phyloP scores from a whole-genome alignment of 805 yeast genomes.

The Teunomyces stri region DNA sequence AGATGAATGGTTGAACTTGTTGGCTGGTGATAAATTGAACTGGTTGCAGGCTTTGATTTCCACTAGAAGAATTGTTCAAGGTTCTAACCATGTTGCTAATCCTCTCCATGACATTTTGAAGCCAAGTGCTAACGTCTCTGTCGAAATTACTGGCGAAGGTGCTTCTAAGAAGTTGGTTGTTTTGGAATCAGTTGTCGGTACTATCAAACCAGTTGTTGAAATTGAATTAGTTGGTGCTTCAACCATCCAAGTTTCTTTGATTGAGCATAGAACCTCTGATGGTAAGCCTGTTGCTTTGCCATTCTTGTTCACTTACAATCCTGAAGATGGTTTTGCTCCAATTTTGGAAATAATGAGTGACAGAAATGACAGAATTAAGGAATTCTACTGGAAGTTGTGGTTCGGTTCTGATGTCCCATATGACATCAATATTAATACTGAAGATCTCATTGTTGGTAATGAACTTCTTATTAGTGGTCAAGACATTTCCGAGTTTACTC shows the following conservation, averaged over 20 bases:
- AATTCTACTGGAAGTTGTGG: conserved; percentile 98
- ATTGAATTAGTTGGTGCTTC: conserved; percentile 50
- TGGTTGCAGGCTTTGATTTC: conserved; percentile 94
- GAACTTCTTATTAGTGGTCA: conserved; percentile 65
- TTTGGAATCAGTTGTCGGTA: conserved; percentile 71
- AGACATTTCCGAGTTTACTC: conserved; percentile 88
- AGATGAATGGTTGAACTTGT: conserved; percentile 66
- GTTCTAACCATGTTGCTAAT: conserved; percentile 71
- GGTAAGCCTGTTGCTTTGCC: conserved; percentile 70
- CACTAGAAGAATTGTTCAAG: conserved; percentile 80
- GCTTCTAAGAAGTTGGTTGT: conserved; percentile 62
- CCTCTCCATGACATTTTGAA: conserved; percentile 78
- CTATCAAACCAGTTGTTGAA: conserved; percentile 61
- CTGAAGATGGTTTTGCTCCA: conserved; percentile 94
- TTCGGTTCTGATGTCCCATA: conserved; percentile 62
- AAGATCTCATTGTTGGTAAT: conserved; percentile 68
- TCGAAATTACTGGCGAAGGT: conserved; percentile 53
- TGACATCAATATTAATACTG: conserved; percentile 70
- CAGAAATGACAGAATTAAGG: conserved; percentile 90
- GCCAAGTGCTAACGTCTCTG: conserved; percentile 61
- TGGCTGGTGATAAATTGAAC: conserved; percentile 74
- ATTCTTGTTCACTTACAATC: conserved; percentile 74
- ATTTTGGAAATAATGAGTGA: conserved; percentile 85
- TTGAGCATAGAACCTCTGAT: conserved; percentile 86
- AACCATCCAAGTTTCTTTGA: conserved; percentile 66